Conservation (phyloP, 768 basidiomycete genomes). For the Tylopilus plumbeoviolaceoides region DNA sequence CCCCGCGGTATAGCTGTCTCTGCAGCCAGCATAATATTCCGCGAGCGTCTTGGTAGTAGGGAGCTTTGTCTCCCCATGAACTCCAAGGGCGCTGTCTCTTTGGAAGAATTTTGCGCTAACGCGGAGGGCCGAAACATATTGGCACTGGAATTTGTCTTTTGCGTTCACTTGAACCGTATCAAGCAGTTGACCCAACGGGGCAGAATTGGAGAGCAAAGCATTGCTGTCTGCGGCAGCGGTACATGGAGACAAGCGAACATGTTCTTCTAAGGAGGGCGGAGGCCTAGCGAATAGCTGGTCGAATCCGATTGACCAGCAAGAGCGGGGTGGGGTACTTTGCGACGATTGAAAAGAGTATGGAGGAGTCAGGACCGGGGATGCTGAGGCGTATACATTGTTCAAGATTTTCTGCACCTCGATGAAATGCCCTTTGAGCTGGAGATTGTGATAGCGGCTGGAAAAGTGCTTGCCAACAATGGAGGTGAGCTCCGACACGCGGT, state of each 20-base stretch:
- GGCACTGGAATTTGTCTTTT: conserved; percentile 10
- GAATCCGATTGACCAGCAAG: not conserved
- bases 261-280: not conserved
- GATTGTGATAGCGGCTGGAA: conserved; percentile 11
- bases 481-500: too few relatives aligned
- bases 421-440: conserved; percentile 12
- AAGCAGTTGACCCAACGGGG: conserved; percentile 7
- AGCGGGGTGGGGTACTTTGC: not conserved
- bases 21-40: conserved; percentile 9
- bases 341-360: conserved; percentile 8
- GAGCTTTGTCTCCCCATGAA: not conserved
- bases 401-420: conserved; percentile 8
- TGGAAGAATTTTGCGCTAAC: conserved; percentile 10
- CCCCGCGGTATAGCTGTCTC: not conserved
- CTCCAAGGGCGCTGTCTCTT: not conserved
- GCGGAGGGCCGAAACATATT: conserved; percentile 9
- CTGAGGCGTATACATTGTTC: not conserved
- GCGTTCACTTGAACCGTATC: not conserved
- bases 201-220: not conserved
- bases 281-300: conserved; percentile 4
- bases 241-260: not conserved
- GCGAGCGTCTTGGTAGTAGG: conserved; percentile 2
- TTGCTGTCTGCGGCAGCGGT: not conserved
- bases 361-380: not conserved
- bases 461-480: conserved; percentile 4